Conservation (phyloP, 2,329 filamentous ascomycete species). For the Xenoacremonium recifei region DNA sequence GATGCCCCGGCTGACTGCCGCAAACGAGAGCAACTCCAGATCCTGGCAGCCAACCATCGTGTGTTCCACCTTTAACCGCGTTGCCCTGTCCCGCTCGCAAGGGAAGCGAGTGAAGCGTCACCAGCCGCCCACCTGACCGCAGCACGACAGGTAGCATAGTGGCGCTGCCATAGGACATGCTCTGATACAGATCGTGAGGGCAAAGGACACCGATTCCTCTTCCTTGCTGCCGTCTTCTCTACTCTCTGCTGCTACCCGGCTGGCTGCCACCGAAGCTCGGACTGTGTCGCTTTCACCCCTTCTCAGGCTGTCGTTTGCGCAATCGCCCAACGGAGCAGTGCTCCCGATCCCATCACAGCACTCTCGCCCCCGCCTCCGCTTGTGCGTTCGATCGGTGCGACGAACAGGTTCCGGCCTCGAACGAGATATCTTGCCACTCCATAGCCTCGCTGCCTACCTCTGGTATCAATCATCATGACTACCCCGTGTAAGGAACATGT, state of each 20-base stretch:
- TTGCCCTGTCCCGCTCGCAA: conserved; percentile 9
- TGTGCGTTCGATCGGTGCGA: no score
- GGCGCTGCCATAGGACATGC: conserved; percentile 16
- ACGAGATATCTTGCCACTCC: background rate
- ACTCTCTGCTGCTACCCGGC: no score
- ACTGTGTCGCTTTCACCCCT: conserved; percentile 3
- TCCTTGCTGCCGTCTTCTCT: conserved; percentile 1
- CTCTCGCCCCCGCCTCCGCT: no score
- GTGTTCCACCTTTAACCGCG: conserved; percentile 23
- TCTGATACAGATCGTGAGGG: conserved; percentile 7
- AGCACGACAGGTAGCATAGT: conserved; percentile 1
- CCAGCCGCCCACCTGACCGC: background rate
- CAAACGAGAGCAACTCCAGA: conserved; percentile 22
- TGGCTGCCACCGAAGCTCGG: conserved; percentile 12
- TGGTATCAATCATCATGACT: conserved; percentile 23
- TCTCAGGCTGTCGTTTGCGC: background rate
- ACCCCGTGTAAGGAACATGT: conserved; percentile 21
- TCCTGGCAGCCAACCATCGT: conserved; percentile 22
- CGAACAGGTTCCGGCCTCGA: background rate
- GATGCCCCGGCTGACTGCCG: conserved; percentile 24
- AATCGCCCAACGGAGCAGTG: no score
- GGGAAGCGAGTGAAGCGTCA: background rate
- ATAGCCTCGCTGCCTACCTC: background rate
- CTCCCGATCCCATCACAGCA: no score
- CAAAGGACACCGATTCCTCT: background rate